phyloP scores from a whole-genome alignment of 768 basidiomycete species.

The Paxillus involutus region DNA sequence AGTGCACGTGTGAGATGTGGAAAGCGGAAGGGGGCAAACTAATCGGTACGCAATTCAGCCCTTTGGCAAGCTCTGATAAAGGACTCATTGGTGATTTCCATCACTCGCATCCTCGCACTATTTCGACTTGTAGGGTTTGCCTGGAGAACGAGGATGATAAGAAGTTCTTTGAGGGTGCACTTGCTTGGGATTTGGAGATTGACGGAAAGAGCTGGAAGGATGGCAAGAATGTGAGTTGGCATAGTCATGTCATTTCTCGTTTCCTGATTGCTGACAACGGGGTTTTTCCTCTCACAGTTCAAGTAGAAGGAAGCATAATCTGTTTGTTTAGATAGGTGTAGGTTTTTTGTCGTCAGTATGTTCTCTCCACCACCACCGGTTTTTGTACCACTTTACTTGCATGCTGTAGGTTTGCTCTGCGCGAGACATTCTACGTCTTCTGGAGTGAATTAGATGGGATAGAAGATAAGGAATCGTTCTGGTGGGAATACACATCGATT shows the following conservation, averaged over 20 bases:
- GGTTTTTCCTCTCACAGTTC: slow-evolving; percentile 12
- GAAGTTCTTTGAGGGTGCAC: slow-evolving; percentile 86
- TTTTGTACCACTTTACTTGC: background rate
- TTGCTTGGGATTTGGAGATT: slow-evolving; percentile 91
- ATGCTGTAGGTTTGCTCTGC: background rate
- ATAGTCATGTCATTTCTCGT: background rate
- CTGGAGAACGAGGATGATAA: slow-evolving; percentile 84
- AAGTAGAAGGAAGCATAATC: slow-evolving; percentile 13
- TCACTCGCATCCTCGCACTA: too few species aligned
- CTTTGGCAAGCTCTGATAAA: background rate
- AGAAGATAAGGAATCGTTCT: too few species aligned
- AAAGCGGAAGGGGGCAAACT: slow-evolving; percentile 70
- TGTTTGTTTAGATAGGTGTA: slow-evolving; percentile 26
- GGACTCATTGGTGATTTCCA: background rate
- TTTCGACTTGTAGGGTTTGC: slow-evolving; percentile 59
- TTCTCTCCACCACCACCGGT: background rate
- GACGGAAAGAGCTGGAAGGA: slow-evolving; percentile 90
- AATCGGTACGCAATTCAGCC: slow-evolving; percentile 47
- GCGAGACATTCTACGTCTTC: too few species aligned
- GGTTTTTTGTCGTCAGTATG: slow-evolving; percentile 10
- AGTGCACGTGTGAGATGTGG: slow-evolving; percentile 76
- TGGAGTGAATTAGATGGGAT: too few species aligned
- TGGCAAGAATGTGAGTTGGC: slow-evolving; percentile 76
- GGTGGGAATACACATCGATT: too few species aligned
- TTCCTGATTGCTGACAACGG: background rate